Evolutionary conservation across 2,329 filamentous ascomycete species (phyloP), one percentile per base, ranked within the genome.

Genomic region (Hypocrella siamensis): DNA sequence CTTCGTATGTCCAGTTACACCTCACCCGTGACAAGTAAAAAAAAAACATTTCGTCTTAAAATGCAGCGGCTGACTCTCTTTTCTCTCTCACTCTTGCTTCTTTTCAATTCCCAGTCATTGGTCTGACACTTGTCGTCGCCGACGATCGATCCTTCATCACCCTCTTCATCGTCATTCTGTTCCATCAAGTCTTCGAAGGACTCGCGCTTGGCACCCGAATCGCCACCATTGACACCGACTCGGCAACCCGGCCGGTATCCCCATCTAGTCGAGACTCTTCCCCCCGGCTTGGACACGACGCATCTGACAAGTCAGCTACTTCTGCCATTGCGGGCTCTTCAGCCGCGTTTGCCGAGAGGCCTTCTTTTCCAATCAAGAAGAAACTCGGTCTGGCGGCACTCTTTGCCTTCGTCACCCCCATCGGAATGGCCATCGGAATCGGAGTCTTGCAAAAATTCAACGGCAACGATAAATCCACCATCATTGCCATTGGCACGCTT

Each of bases 381-480:
- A 79, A 83, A 46, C 52, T 74, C 3, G 38, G 70, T 10, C 72
- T 86, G 56, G 78, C 67, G 0, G 41, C 52, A 2, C 61, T 65
- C 1, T 86, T 84, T 43, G 68, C 77, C 1, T 56, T 84, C 17
- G 72, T 82, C 33, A 86, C 80, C 0, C 80, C 80, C 0, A 57
- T 83, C 19, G 81, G 80, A 9, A 86, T 86, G 79, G 78, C 74
- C 0, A 84, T 88, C 37, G 80, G 81, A 1, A 74, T 84, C 21
- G 78, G 77, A 3, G 77, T 80, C 4, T 53, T 85, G 18, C 55
- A 75, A 24, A 49, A 61, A 7, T 85, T 84, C 55, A 85, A 86
- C 43, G 79, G 78, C 4, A 83, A 80, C 42, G 68, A 81, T 41
- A 66, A 62, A 3, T 61, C 63, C 2, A 85, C 79, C 0, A 60